These are phyloP conservation scores for Fraxinus platypoda DNA, from an alignment of 305 asterid species.

Conservation along the genomic window DNA sequence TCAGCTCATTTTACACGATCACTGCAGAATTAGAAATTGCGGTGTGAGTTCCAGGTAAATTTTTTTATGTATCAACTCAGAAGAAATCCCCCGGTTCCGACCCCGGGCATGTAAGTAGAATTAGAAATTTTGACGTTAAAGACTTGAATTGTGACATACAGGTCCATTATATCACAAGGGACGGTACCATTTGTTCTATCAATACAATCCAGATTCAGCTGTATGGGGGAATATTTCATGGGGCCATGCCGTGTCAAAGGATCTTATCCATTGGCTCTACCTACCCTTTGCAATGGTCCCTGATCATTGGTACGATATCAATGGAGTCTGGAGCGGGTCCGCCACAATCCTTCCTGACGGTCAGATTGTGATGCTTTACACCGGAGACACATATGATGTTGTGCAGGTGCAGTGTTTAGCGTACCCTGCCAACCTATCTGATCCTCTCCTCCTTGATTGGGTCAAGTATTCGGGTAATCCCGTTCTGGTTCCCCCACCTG, in stretches of 20 bases:
- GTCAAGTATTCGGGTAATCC: slow-evolving; percentile 30
- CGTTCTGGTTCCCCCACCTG: slow-evolving; percentile 29
- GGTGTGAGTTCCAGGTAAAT: too few relatives aligned
- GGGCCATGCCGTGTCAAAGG: slow-evolving; percentile 41
- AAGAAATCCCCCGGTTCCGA: too few relatives aligned
- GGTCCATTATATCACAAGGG: slow-evolving; percentile 35
- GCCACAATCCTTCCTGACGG: slow-evolving; percentile 33
- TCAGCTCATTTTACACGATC: too few relatives aligned
- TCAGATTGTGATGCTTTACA: slow-evolving; percentile 28
- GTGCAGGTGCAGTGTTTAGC: slow-evolving; percentile 38
- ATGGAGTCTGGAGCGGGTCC: slow-evolving; percentile 39
- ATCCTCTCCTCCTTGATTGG: slow-evolving; percentile 35
- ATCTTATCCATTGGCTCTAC: slow-evolving; percentile 31
- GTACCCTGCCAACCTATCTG: slow-evolving; percentile 30
- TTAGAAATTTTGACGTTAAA: too few relatives aligned
- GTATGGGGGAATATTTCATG: slow-evolving; percentile 38
- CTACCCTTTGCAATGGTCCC: slow-evolving; percentile 35
- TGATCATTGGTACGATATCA: slow-evolving; percentile 30
- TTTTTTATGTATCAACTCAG: too few relatives aligned
- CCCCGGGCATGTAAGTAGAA: too few relatives aligned
- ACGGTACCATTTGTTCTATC: slow-evolving; percentile 39
- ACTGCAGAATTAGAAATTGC: too few relatives aligned
- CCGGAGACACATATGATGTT: slow-evolving; percentile 19
- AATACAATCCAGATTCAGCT: slow-evolving; percentile 36
- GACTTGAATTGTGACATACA: neutral